These are phyloP conservation scores for Verticillium nonalfalfae DNA, from an alignment of 2,329 filamentous ascomycete genomes.

Conservation along the genomic window DNA sequence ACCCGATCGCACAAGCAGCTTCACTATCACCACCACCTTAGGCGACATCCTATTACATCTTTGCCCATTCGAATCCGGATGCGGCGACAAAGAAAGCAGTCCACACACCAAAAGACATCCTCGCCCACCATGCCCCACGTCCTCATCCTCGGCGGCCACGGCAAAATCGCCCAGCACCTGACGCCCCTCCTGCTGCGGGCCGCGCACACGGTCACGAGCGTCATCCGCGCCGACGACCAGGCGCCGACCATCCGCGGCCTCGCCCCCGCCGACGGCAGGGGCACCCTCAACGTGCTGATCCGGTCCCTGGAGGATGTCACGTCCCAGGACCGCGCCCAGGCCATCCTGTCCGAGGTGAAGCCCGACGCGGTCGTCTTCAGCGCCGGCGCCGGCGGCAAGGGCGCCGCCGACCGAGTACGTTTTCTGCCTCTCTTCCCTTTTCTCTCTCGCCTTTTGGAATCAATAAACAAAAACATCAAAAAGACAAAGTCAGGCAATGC, in stretches of 20 bases:
- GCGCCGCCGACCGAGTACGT: constrained; percentile 41
- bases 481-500: not conserved
- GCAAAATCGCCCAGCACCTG: constrained; percentile 68
- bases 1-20: not conserved
- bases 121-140: constrained; percentile 37
- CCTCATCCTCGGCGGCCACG: constrained; percentile 74
- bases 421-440: not conserved
- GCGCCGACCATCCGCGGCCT: constrained; percentile 56
- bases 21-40: not conserved
- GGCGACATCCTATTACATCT: not conserved
- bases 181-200: constrained; percentile 70
- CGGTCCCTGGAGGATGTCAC: constrained; percentile 66
- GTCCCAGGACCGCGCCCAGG: constrained; percentile 53
- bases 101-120: not conserved
- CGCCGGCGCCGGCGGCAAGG: constrained; percentile 57
- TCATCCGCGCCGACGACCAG: constrained; percentile 70
- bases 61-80: too few relatives aligned
- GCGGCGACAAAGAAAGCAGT: too few relatives aligned
- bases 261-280: constrained; percentile 44
- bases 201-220: constrained; percentile 70
- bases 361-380: constrained; percentile 64
- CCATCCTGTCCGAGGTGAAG: constrained; percentile 54
- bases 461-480: too few relatives aligned
- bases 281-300: constrained; percentile 63
- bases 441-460: not conserved